Evolutionary conservation across 768 basidiomycete genomes (phyloP).

Genomic region (Leccinum incarnatum): DNA sequence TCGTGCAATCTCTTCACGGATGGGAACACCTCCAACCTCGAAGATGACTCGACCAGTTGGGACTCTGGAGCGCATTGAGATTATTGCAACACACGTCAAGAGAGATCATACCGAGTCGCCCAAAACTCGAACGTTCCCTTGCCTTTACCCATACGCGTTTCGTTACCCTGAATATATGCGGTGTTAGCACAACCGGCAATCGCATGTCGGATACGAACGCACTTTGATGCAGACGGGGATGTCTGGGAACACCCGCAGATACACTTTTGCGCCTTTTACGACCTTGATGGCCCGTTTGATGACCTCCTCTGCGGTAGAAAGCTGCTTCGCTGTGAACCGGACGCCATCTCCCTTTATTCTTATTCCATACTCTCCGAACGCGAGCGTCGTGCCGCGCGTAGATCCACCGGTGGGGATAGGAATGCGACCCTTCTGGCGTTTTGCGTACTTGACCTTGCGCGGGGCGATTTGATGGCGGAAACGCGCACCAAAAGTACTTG

Average conservation of each 20-base stretch:
- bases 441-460: constrained; percentile 75
- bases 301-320: constrained; percentile 81
- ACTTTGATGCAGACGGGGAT: constrained; percentile 98
- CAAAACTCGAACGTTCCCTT: constrained; percentile 98
- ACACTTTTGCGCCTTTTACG: constrained; percentile 86
- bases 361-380: constrained; percentile 91
- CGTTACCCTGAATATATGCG: constrained; percentile 68
- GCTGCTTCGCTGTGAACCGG: constrained; percentile 85
- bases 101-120: constrained; percentile 74
- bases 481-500: constrained; percentile 23
- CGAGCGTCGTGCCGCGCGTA: constrained; percentile 87
- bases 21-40: constrained; percentile 86
- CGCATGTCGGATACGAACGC: constrained; percentile 11
- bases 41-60: constrained; percentile 88
- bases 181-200: not conserved
- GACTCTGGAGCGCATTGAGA: constrained; percentile 49
- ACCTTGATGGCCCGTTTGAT: constrained; percentile 87
- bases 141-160: constrained; percentile 99
- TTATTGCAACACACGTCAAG: not conserved
- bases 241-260: constrained; percentile 90
- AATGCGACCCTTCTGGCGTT: constrained; percentile 87
- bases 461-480: constrained; percentile 73
- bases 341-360: constrained; percentile 80
- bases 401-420: constrained; percentile 89
- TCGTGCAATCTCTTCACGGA: constrained; percentile 89